Evolutionary conservation across 768 basidiomycete genomes (phyloP).

Genomic region (Clitopilus passeckerianus): DNA sequence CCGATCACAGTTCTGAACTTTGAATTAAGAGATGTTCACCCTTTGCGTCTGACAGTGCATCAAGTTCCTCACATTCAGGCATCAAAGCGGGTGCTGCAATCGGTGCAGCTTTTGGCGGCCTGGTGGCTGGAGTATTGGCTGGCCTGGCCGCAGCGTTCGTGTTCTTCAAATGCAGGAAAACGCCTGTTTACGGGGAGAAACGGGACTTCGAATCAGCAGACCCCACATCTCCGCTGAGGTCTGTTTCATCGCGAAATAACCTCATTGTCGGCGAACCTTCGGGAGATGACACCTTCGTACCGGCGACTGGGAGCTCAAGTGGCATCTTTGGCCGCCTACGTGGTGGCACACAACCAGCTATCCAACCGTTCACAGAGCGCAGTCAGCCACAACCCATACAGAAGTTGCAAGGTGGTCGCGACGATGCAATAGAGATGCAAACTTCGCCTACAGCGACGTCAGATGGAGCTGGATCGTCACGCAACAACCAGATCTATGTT

Average conservation of each 20-base stretch:
- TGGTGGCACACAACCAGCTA: background rate
- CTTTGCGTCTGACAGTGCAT: background rate
- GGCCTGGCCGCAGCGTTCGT: slow-evolving; percentile 27
- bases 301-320: background rate
- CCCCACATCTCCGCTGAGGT: background rate
- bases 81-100: slow-evolving; percentile 17
- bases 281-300: background rate
- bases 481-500: slow-evolving; percentile 40
- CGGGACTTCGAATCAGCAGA: background rate
- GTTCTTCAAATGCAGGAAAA: slow-evolving; percentile 19
- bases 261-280: background rate
- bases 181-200: background rate
- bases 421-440: background rate
- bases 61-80: background rate
- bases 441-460: background rate
- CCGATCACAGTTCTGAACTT: background rate
- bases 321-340: background rate
- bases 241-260: background rate
- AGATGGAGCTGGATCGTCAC: background rate
- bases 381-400: background rate
- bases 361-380: background rate
- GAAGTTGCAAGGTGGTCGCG: background rate
- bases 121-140: slow-evolving; percentile 28
- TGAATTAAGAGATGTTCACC: background rate
- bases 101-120: slow-evolving; percentile 34